phyloP scores from a whole-genome alignment of 768 basidiomycete species.

The Suillus variegatus region DNA sequence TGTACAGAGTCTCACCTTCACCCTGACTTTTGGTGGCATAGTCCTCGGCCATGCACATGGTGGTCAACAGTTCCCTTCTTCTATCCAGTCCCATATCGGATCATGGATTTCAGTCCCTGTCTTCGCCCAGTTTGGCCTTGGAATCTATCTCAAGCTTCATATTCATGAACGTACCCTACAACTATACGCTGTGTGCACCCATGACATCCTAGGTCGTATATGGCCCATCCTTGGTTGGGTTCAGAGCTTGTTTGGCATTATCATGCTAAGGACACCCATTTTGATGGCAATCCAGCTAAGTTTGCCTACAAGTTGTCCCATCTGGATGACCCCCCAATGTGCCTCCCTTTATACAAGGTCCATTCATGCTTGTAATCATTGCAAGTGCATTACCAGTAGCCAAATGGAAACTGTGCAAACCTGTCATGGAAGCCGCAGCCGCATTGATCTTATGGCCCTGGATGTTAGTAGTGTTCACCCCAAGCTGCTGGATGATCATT shows the following conservation, averaged over 20 bases:
- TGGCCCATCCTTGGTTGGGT: constrained; percentile 88
- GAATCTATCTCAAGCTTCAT: constrained; percentile 91
- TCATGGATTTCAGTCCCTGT: constrained; percentile 58
- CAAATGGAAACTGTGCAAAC: no score
- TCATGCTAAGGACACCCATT: constrained; percentile 46
- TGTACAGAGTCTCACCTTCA: constrained; percentile 61
- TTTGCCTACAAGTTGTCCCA: no score
- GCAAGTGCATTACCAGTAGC: no score
- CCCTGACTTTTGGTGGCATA: constrained; percentile 71
- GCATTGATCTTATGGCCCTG: no score
- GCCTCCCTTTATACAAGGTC: no score
- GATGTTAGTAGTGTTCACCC: no score
- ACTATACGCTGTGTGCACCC: constrained; percentile 66
- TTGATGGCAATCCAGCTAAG: no score
- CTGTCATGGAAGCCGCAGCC: no score
- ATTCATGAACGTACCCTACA: constrained; percentile 77
- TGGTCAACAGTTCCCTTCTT: constrained; percentile 74
- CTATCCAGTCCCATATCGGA: constrained; percentile 72
- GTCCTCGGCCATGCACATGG: constrained; percentile 85
- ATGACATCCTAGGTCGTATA: constrained; percentile 79
- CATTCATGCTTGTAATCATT: no score
- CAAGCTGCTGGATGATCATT: no score
- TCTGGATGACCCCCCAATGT: no score
- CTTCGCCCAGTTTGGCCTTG: constrained; percentile 63
- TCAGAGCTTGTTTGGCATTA: constrained; percentile 86